These are phyloP conservation scores for Zymoseptoria brevis DNA, from an alignment of 2,329 filamentous ascomycete species.

Conservation along the genomic window DNA sequence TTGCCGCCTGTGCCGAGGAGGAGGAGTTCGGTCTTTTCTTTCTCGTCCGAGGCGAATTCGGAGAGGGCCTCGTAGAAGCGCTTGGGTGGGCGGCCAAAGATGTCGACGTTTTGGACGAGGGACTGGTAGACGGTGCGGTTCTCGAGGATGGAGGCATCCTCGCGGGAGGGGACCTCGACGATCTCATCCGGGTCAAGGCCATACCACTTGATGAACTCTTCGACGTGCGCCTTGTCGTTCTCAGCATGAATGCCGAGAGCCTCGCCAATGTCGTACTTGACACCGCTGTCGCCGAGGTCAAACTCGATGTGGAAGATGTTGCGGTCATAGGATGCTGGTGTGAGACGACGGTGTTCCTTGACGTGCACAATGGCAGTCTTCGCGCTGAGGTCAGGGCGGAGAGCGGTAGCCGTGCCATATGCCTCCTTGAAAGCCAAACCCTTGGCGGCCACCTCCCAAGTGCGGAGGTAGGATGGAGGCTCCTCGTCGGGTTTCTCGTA, in stretches of 20 bases:
- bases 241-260: conserved; percentile 93
- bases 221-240: conserved; percentile 72
- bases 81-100: conserved; percentile 94
- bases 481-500: conserved; percentile 72
- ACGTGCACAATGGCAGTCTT: conserved; percentile 84
- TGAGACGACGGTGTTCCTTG: conserved; percentile 91
- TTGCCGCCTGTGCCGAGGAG: conserved; percentile 56
- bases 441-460: conserved; percentile 81
- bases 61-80: conserved; percentile 92
- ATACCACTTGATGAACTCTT: conserved; percentile 84
- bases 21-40: conserved; percentile 72
- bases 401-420: conserved; percentile 61
- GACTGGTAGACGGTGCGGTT: conserved; percentile 90
- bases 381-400: conserved; percentile 78
- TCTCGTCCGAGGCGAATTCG: conserved; percentile 73
- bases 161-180: conserved; percentile 84
- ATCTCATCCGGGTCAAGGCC: conserved; percentile 73
- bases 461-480: conserved; percentile 55
- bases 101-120: conserved; percentile 85
- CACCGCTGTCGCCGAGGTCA: conserved; percentile 80
- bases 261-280: conserved; percentile 95
- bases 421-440: conserved; percentile 90
- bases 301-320: conserved; percentile 99
- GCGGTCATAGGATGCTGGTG: conserved; percentile 79
- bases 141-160: conserved; percentile 66